Evolutionary conservation across 2,329 filamentous ascomycete genomes (phyloP).

Genomic region (Taxawa tesnikishii): DNA sequence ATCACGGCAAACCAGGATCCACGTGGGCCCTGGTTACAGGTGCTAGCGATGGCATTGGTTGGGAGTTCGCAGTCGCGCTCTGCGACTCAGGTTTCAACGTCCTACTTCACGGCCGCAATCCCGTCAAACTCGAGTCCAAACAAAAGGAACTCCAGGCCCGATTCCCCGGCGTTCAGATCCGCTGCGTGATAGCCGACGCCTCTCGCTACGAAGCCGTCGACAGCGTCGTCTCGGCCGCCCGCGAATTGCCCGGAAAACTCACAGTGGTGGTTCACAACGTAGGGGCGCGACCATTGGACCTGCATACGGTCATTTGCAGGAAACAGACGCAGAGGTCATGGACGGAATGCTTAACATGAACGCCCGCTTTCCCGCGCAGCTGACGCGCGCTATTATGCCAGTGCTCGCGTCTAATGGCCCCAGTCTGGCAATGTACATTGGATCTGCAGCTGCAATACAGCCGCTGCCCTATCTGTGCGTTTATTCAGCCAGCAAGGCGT

Average conservation of each 20-base stretch:
- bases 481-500: constrained; percentile 37
- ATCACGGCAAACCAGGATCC: constrained; percentile 6
- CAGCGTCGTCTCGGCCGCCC: constrained; percentile 14
- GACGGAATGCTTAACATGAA: constrained; percentile 36
- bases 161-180: constrained; percentile 28
- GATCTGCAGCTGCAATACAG: constrained; percentile 29
- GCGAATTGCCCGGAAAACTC: constrained; percentile 24
- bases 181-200: constrained; percentile 34
- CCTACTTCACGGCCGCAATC: constrained; percentile 44
- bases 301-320: constrained; percentile 23
- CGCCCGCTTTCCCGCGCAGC: constrained; percentile 35
- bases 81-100: constrained; percentile 41
- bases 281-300: constrained; percentile 27
- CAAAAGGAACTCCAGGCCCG: constrained; percentile 24
- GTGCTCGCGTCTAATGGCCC: constrained; percentile 28
- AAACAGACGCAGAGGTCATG: constrained; percentile 24
- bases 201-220: constrained; percentile 17
- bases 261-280: constrained; percentile 47
- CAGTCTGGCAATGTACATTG: constrained; percentile 39
- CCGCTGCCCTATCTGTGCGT: constrained; percentile 35
- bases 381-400: constrained; percentile 36
- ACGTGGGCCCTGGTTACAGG: constrained; percentile 42
- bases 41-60: constrained; percentile 43
- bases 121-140: constrained; percentile 33
- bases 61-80: constrained; percentile 39